These are phyloP conservation scores for Seiridium cupressi DNA, from an alignment of 2,329 filamentous ascomycete genomes.

Conservation along the genomic window DNA sequence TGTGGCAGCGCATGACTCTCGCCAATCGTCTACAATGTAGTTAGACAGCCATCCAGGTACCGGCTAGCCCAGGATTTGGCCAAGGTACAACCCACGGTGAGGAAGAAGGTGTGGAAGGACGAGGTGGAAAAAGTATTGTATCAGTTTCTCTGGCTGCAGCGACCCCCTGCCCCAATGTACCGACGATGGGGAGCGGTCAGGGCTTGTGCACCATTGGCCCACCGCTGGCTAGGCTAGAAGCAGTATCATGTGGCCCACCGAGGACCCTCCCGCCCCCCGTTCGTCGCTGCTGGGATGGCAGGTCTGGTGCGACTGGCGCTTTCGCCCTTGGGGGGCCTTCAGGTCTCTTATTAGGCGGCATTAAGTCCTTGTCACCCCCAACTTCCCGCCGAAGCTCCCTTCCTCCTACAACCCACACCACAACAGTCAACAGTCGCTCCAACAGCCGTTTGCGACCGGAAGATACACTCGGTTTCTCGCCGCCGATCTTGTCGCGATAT, in stretches of 20 bases:
- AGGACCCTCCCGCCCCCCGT: not conserved
- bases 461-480: not conserved
- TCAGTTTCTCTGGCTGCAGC: not conserved
- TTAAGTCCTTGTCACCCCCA: conserved; percentile 11
- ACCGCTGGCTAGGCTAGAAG: not conserved
- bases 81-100: not conserved
- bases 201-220: conserved; percentile 1
- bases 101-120: not conserved
- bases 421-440: not conserved
- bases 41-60: no score
- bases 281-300: not conserved
- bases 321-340: not conserved
- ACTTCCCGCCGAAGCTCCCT: conserved; percentile 5
- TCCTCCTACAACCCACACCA: conserved; percentile 9
- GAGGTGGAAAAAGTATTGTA: not conserved
- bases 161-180: not conserved
- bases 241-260: not conserved
- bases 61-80: not conserved
- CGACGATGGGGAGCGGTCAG: not conserved
- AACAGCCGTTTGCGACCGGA: not conserved
- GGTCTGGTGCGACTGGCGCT: not conserved
- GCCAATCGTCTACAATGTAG: no score
- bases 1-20: no score
- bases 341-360: conserved; percentile 14
- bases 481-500: not conserved